Base-by-base conservation (phyloP, 2,329 filamentous ascomycete genomes). In the Microdochium paspali region DNA sequence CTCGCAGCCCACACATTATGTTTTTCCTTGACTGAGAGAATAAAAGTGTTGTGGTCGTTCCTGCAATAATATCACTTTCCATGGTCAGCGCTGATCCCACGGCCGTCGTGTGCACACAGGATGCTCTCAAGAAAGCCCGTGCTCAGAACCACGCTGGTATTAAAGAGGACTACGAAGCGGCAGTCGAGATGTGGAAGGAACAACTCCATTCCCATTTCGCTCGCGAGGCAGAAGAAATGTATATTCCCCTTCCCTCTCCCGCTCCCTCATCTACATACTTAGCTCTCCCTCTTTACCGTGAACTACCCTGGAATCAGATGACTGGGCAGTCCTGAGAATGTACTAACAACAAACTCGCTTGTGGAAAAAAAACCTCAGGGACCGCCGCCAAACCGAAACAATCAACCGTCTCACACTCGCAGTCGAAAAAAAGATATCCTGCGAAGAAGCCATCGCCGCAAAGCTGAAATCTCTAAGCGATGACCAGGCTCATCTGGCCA, bases 141-240 rank as follows among this genome's bases (percentile, higher is more conserved):
- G 35, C 35, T 5, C 35, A 44, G 10, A 44, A 46, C 23, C 58
- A 53, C 31, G 51, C 53, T 28, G 30, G 46, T 3, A 56, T 60
- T 32, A 44, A 44, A 25, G 44, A 53, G 2, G 47, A 54, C 9
- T 54, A 53, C 47, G 26, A 51, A 2, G 28, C 52, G 2, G 50
- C 49, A 31, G 25, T 56, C 9, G 20, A 46, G 1, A 24, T 39
- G 9, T 47, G 52, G 24, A 53, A 54, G 44, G 50, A 51, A 3
- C 40, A 49, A 20, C 52, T 61, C 24, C 46, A 46, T n/a, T 42
- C 45, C 1, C 47, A 54, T 46, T 56, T 54, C 43, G 42, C 49
- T 9, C 44, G 49, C 1, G 47, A 58, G 43, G 21, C 47, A 2
- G 47, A 51, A 50, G 49, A 56, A 28, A 53, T 46, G 58, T 59